Evolutionary conservation across 73 alveolate genomes (phyloP).

Genomic region (Effrenium voratum): DNA sequence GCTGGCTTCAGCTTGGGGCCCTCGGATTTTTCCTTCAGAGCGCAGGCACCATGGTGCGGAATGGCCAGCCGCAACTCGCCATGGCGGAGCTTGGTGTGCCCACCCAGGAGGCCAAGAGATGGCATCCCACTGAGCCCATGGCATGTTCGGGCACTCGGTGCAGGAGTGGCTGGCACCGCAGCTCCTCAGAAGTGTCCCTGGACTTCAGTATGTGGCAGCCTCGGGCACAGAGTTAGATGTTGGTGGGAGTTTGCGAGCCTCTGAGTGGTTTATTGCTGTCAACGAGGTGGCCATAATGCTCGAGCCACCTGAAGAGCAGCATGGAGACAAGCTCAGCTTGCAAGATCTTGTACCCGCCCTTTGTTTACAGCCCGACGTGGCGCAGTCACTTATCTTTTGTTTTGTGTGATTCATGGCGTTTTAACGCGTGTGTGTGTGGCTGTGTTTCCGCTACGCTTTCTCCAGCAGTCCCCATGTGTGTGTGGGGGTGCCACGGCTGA

Average conservation of each 20-base stretch:
- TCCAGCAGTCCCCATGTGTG: not conserved
- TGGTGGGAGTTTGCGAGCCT: not conserved
- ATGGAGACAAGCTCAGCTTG: not conserved
- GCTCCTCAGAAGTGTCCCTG: constrained; percentile 20
- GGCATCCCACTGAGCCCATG: not conserved
- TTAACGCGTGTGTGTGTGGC: not conserved
- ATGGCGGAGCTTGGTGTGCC: constrained; percentile 67
- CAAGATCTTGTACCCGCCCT: not conserved
- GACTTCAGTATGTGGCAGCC: constrained; percentile 48
- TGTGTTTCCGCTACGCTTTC: not conserved
- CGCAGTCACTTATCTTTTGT: not conserved
- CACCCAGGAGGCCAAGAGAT: not conserved
- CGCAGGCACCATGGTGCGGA: constrained; percentile 67
- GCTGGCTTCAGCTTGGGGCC: not conserved
- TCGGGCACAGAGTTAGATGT: not conserved
- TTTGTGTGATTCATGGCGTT: not conserved
- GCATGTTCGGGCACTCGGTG: not conserved
- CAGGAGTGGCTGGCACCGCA: constrained; percentile 57
- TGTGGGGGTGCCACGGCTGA: not conserved
- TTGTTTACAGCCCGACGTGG: not conserved
- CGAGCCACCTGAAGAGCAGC: constrained; percentile 13
- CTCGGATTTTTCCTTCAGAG: not conserved
- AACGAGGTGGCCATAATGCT: constrained; percentile 44
- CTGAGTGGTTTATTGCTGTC: not conserved
- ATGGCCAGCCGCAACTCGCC: constrained; percentile 73